phyloP scores from a whole-genome alignment of 768 basidiomycete genomes.

The Hericium erinaceus region DNA sequence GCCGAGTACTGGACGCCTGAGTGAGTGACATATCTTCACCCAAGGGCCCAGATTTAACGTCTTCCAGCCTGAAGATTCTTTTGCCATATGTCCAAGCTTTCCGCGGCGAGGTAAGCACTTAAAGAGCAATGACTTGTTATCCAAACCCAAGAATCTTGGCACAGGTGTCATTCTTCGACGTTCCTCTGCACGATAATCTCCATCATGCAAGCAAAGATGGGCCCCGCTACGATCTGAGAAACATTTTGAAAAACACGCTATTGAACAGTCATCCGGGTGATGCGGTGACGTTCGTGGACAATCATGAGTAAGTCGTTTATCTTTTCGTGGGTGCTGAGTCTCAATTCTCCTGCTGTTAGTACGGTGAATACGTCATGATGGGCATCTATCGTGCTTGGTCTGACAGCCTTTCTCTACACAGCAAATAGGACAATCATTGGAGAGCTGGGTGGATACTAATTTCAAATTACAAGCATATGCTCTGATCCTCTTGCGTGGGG shows the following conservation, averaged over 20 bases:
- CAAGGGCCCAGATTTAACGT: slow-evolving; percentile 1
- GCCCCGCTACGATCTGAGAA: slow-evolving; percentile 65
- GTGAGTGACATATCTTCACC: slow-evolving; percentile 28
- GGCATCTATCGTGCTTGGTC: not conserved
- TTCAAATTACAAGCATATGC: slow-evolving; percentile 84
- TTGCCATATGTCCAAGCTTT: slow-evolving; percentile 52
- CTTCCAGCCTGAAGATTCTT: slow-evolving; percentile 36
- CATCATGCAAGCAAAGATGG: slow-evolving; percentile 63
- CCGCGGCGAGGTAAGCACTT: slow-evolving; percentile 47
- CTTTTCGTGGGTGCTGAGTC: slow-evolving; percentile 2
- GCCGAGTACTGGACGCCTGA: slow-evolving; percentile 81
- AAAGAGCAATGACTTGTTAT: not conserved
- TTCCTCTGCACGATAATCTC: slow-evolving; percentile 81
- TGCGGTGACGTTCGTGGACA: slow-evolving; percentile 87
- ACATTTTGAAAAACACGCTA: slow-evolving; percentile 61
- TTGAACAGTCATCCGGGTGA: slow-evolving; percentile 62
- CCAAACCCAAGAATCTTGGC: not conserved
- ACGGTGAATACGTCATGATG: slow-evolving; percentile 38
- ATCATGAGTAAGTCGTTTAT: slow-evolving; percentile 61
- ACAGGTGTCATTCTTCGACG: slow-evolving; percentile 86
- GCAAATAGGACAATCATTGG: slow-evolving; percentile 66
- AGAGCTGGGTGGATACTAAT: slow-evolving; percentile 67
- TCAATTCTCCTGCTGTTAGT: slow-evolving; percentile 24
- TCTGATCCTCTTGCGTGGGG: slow-evolving; percentile 59
- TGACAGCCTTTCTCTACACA: slow-evolving; percentile 10